phyloP scores from a whole-genome alignment of 169 alveolate species.

The Plasmodium chabaudi region DNA sequence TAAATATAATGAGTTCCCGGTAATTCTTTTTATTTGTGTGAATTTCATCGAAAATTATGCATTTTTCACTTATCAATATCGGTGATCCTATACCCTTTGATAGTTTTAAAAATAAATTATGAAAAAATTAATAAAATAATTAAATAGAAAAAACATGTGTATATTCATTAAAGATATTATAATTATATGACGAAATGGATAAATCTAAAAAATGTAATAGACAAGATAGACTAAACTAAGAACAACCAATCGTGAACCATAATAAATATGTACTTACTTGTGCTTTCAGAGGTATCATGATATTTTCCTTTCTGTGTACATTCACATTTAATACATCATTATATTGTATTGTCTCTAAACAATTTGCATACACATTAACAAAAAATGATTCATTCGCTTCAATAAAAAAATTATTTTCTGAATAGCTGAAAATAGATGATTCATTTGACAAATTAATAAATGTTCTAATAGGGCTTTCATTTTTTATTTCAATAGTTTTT shows the following conservation, averaged over 20 bases:
- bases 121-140: neutral
- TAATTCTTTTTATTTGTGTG: slow-evolving; percentile 51
- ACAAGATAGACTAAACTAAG: too few species aligned
- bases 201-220: too few species aligned
- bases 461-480: slow-evolving; percentile 73
- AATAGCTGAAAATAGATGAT: slow-evolving; percentile 28
- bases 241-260: too few species aligned
- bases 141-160: neutral
- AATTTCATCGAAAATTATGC: slow-evolving; percentile 17
- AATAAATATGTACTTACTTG: slow-evolving; percentile 8
- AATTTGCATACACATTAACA: slow-evolving; percentile 26
- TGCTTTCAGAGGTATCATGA: slow-evolving; percentile 36
- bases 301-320: slow-evolving; percentile 46
- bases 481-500: slow-evolving; percentile 55
- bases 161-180: neutral
- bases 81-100: slow-evolving; percentile 59
- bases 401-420: slow-evolving; percentile 41
- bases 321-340: slow-evolving; percentile 23
- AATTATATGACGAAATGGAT: too few species aligned
- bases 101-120: neutral
- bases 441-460: slow-evolving; percentile 55
- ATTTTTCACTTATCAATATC: slow-evolving; percentile 24
- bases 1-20: slow-evolving; percentile 49
- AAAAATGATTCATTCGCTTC: slow-evolving; percentile 28
- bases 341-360: slow-evolving; percentile 44